phyloP scores from a whole-genome alignment of 2,329 filamentous ascomycete species.

The Zymoseptoria brevis region DNA sequence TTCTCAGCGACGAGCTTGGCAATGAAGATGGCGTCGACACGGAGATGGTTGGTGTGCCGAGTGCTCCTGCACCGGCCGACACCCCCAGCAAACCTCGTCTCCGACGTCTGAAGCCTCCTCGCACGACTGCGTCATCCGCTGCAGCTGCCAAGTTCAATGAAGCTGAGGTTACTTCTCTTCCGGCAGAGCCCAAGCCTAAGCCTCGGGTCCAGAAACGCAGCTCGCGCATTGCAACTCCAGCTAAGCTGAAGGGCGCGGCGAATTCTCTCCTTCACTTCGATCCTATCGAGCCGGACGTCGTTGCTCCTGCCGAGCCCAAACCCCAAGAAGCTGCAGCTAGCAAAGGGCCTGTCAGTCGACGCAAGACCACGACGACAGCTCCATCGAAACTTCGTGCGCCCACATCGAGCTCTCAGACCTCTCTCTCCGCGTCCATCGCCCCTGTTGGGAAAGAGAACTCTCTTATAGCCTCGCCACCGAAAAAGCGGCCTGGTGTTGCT shows the following conservation, averaged over 20 bases:
- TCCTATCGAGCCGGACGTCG: not conserved
- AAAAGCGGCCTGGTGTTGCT: slow-evolving; percentile 12
- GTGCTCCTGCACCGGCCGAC: slow-evolving; percentile 16
- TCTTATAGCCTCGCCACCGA: slow-evolving; percentile 25
- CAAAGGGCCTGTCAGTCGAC: not conserved
- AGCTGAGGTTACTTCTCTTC: not conserved
- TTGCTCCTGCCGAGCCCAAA: not conserved
- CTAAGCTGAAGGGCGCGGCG: slow-evolving; percentile 16
- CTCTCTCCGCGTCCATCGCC: slow-evolving; percentile 2
- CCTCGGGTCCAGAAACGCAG: slow-evolving; percentile 16
- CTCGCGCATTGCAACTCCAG: slow-evolving; percentile 30
- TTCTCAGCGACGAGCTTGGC: slow-evolving; percentile 17
- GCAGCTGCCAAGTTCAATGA: not conserved
- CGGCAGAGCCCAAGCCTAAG: slow-evolving; percentile 5
- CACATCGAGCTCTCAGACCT: not conserved
- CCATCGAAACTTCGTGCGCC: slow-evolving; percentile 20
- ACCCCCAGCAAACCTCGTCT: slow-evolving; percentile 27
- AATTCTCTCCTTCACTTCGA: not conserved
- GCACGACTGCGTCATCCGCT: slow-evolving; percentile 18
- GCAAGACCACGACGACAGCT: slow-evolving; percentile 10
- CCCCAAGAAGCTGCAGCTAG: not conserved
- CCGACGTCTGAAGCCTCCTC: slow-evolving; percentile 19
- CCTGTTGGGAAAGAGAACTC: slow-evolving; percentile 21
- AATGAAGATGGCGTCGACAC: slow-evolving; percentile 1
- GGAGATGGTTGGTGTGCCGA: slow-evolving; percentile 4